These are phyloP conservation scores for Elaeagnus macrophylla DNA, from an alignment of 306 rosid genomes.

Conservation along the genomic window DNA sequence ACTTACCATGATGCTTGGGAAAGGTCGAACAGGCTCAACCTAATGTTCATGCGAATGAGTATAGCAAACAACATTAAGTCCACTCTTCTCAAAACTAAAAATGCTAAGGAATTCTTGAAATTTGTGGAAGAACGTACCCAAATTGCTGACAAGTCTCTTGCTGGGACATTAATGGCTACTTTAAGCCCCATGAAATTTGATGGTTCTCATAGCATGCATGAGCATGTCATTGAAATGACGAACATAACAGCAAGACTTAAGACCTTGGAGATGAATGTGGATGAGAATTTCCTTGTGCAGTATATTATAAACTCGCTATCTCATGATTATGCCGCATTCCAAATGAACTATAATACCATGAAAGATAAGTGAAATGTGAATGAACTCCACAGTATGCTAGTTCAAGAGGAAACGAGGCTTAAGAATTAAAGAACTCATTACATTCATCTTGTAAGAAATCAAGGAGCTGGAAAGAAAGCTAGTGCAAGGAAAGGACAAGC, in stretches of 20 bases:
- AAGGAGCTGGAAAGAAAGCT: not conserved
- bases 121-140: not conserved
- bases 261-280: not conserved
- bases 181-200: not conserved
- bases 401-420: not conserved
- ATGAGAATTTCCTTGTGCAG: not conserved
- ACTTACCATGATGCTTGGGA: not conserved
- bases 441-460: not conserved
- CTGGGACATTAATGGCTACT: not conserved
- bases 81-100: not conserved
- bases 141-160: not conserved
- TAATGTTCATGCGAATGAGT: not conserved
- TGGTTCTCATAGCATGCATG: not conserved
- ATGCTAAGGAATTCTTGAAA: not conserved
- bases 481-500: not conserved
- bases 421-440: not conserved
- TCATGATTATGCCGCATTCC: not conserved
- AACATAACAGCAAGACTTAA: not conserved
- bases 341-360: not conserved
- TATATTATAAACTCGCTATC: not conserved
- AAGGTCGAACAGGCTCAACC: not conserved
- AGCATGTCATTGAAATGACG: not conserved
- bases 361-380: not conserved
- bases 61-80: not conserved
- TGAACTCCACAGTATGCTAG: not conserved